A percentile compares a stretch with the other conserved stretches of the same genome.
Conservation (phyloP, 805 yeast genomes). For the Kockiozyma suomiensis region DNA sequence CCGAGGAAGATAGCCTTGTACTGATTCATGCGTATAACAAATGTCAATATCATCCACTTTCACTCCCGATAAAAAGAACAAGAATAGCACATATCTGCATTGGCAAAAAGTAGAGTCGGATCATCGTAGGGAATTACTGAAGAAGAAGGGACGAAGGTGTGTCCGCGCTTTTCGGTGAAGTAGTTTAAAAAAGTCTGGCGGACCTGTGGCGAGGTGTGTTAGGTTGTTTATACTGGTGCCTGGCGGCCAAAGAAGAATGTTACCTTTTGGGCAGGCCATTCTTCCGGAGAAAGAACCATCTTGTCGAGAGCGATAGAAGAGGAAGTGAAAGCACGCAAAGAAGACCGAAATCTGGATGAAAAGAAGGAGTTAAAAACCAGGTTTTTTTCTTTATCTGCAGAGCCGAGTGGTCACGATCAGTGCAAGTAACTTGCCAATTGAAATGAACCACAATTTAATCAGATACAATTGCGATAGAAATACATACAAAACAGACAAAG, state of each 20-base stretch:
- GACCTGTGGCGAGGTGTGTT: constrained; percentile 47
- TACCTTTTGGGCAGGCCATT: constrained; percentile 33
- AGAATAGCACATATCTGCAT: constrained; percentile 66
- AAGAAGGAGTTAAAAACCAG: neutral
- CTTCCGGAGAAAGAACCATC: constrained; percentile 22
- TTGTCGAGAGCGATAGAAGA: neutral
- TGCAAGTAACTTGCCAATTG: too few relatives aligned
- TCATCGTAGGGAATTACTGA: constrained; percentile 97
- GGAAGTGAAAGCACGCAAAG: constrained; percentile 3
- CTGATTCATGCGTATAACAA: constrained; percentile 72
- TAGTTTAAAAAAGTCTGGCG: constrained; percentile 84
- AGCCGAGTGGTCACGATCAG: too few relatives aligned
- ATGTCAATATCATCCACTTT: neutral
- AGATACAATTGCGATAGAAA: neutral
- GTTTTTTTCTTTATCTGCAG: too few relatives aligned
- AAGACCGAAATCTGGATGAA: neutral
- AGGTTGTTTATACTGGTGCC: neutral
- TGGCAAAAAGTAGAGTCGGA: constrained; percentile 93
- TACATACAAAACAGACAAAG: neutral
- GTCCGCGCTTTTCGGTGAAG: constrained; percentile 64
- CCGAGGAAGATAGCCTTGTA: constrained; percentile 97
- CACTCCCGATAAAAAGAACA: neutral
- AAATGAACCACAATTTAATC: too few relatives aligned
- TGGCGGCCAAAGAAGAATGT: too few relatives aligned
- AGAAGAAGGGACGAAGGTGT: constrained; percentile 86